Base-by-base conservation (phyloP, 768 basidiomycete genomes). In the Phanerodontia chrysosporium region DNA sequence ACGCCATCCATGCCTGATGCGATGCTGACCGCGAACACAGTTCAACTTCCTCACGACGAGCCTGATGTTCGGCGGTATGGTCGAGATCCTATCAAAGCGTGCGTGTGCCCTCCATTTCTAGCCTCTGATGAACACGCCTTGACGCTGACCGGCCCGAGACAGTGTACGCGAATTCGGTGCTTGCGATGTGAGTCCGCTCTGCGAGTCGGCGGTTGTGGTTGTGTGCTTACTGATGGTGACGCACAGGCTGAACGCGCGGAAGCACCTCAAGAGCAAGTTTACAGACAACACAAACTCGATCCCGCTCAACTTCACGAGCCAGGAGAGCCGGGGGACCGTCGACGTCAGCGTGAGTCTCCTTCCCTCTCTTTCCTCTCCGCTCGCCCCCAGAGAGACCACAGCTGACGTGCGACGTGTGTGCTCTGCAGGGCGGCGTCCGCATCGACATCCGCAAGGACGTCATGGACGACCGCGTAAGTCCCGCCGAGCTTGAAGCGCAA, bases 51-150 rank as follows among this genome's bases (percentile, higher is more conserved):
- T 42, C 8, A 22, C 35, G 1, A 21, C 8, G 2, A 53, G 35
- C 25, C 52, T 53, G n/a, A 24, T 42, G 35, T 53, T 53, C 36
- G 52, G 22, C 35, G 52, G 52, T 21, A 39, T 53, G 32, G 39
- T 53, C 7, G 52, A 53, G 52, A 24, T 53, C 25, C 30, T 42
- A 18, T 36, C 30, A n/a, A 53, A 53, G 35, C 52, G 52, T 53
- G 29, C 21, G 51, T 22, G 10, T 49, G 49, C 25, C 24, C 18
- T 12, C 21, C 13, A 5, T 36, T n/a, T 51, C 29, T 4, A 10
- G 13, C n/a, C n/a, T n/a, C n/a, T n/a, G n/a, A n/a, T n/a, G n/a
- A n/a, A n/a, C 4, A 21, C 10, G 25, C 13, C 2, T n/a, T 13
- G 14, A 30, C 12, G 10, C 21, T 21, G 28, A 51, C 48, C 25